These are phyloP conservation scores for Mimosa pudica DNA, from an alignment of 306 rosid species.

Conservation along the genomic window DNA sequence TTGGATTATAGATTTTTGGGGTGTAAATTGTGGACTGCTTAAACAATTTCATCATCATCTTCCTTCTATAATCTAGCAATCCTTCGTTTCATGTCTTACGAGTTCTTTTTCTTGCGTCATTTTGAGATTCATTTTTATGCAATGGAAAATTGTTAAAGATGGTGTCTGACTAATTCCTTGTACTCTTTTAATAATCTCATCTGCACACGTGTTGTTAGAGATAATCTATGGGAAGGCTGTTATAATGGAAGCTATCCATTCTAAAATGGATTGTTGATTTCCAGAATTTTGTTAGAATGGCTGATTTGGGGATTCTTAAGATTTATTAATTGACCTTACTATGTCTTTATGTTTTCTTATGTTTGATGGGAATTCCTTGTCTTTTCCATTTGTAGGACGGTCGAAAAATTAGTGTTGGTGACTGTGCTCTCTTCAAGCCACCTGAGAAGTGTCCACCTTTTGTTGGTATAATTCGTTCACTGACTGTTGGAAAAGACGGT, in stretches of 20 bases:
- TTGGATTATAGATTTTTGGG: neutral
- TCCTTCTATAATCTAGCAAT: neutral
- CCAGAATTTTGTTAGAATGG: neutral
- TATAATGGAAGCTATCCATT: neutral
- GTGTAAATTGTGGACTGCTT: neutral
- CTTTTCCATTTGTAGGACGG: conserved; percentile 52
- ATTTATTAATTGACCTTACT: neutral
- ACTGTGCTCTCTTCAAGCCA: conserved; percentile 86
- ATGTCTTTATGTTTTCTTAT: neutral
- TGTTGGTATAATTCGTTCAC: conserved; percentile 68
- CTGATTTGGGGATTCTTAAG: neutral
- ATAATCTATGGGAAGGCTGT: neutral
- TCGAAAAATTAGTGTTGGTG: conserved; percentile 73
- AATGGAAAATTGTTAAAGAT: neutral
- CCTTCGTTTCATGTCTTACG: neutral
- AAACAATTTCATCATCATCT: neutral
- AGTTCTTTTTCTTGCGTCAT: neutral
- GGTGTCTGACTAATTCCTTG: neutral
- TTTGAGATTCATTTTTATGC: neutral
- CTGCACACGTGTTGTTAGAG: neutral
- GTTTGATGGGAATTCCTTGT: neutral
- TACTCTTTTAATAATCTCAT: neutral
- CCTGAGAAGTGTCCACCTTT: conserved; percentile 67
- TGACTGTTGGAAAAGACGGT: conserved; percentile 54
- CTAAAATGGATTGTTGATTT: neutral